Evolutionary conservation across 2,329 filamentous ascomycete genomes (phyloP).

Genomic region (Cadophora gregata): DNA sequence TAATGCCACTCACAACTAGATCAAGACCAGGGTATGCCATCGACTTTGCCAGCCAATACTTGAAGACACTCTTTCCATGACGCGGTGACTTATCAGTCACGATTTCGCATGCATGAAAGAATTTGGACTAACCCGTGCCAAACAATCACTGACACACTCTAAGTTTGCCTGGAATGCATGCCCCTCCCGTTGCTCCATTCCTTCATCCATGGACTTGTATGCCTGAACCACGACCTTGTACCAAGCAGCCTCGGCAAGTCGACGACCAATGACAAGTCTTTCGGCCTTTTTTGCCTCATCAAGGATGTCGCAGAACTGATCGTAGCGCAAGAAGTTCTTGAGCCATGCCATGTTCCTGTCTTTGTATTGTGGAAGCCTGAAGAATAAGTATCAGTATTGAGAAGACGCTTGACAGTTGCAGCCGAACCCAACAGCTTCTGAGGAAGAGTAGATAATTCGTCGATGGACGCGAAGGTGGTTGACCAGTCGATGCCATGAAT

Average conservation of each 20-base stretch:
- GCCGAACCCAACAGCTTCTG: conserved; percentile 6
- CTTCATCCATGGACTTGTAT: conserved; percentile 1
- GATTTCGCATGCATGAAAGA: neutral
- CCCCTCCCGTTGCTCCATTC: neutral
- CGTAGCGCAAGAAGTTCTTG: conserved; percentile 8
- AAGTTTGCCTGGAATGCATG: neutral
- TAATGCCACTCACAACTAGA: neutral
- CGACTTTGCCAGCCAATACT: conserved; percentile 2
- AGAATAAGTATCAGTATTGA: conserved; percentile 4
- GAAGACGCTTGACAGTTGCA: conserved; percentile 3
- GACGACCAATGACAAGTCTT: conserved; percentile 3
- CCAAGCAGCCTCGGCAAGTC: conserved; percentile 11
- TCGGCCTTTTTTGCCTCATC: conserved; percentile 2
- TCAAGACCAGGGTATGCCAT: conserved; percentile 10
- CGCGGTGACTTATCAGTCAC: neutral
- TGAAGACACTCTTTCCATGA: neutral
- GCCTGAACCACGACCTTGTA: conserved; percentile 6
- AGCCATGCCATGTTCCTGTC: conserved; percentile 5
- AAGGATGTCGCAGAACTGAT: conserved; percentile 2
- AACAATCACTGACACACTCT: neutral
- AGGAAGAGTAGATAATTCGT: neutral
- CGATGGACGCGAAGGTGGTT: neutral
- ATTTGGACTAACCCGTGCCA: neutral
- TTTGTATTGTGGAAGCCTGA: neutral
- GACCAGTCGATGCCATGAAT: conserved; percentile 5